Evolutionary conservation across 2,329 filamentous ascomycete species (phyloP), one percentile per base, ranked within the genome.

Genomic region (Fusarium bulbicola): DNA sequence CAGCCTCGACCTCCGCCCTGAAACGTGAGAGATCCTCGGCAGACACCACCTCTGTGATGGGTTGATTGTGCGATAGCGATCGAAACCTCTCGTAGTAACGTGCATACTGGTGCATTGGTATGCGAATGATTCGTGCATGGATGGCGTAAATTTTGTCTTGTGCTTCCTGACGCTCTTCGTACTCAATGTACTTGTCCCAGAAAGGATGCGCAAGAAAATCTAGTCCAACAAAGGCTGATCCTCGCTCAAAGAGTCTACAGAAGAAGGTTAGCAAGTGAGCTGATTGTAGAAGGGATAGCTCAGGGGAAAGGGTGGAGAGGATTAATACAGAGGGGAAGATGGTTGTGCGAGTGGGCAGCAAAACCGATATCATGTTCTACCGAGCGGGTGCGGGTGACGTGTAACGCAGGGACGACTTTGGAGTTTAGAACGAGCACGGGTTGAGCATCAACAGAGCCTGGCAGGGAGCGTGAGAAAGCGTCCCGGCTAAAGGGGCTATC

Each of bases 111-210:
- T 98, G 95, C 90, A 97, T 94, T 2, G 96, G 95, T 59, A 98
- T 95, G 78, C 93, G 90, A 60, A 97, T 93, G 63, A 98, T 89
- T 60, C 95, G 93, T 69, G 88, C 88, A 59, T 97, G 88, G 63
- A 99, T 94, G 45, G 90, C 90, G 76, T 97, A 97, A 61, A 98
- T 93, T 78, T 91, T 94, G 72, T 97, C 93, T 20, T 92, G 90
- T 1, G 92, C 91, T 78, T 97, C 95, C 70, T 95, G 87, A 4
- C 95, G 92, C 81, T 98, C 95, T 81, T 98, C 96, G 78, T 97
- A 98, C 80, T 98, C 96, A 73, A 99, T 90, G 79, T 97, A 99
- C 84, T 97, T 98, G 82, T 99, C 96, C 96, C 96, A 99, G 84
- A 99, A 98, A 3, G 95, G 95, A 80, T 98, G 95, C 5, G 95